Base-by-base conservation (phyloP, 148 eudicot species). In the Chenopodium suecicum region DNA sequence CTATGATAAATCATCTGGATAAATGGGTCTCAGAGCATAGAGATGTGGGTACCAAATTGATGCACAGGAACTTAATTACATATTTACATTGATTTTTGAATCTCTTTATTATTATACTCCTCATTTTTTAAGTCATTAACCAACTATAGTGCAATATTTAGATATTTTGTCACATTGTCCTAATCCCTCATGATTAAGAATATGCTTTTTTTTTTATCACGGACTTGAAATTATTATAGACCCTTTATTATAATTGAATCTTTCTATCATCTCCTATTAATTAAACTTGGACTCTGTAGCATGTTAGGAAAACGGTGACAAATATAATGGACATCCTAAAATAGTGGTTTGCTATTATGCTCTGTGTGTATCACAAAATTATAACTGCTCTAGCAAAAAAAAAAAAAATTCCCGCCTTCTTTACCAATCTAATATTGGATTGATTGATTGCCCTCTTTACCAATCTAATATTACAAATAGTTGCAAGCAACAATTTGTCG, bases 21-120 rank as follows among this genome's bases (percentile, higher is more conserved):
- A 92, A 94, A 82, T 95, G 92, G 82, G 83, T 95, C 81, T 83
- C 90, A 46, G 93, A 94, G 85, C 92, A 94, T 85, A 89, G 83
- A 89, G 97, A 95, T 86, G 99, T 94, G 83, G 78, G 94, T 89
- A 76, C 72, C 79, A 60, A 22, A 79, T 17, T 66, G 69, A 52
- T 60, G 23, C 62, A 19, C 47, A 66, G 41, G 44, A 47, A 56
- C 48, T 73, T 41, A 6, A 41, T 2, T 79, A 46, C 77, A 17
- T 41, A 6, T 29, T 2, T 79, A 46, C 77, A 17, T 20, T 34
- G 50, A 22, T 73, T 25, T 58, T 81, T 32, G 78, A 48, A 47
- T 27, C 13, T 47, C 34, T 34, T 47, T 46, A 4, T 34, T 73
- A 11, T 23, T 27, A 10, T 48, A 25, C 44, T 41, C 7, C 44